Evolutionary conservation across 139 green algal genomes (phyloP), one percentile per base, ranked within the genome.

Genomic region (Pseudopediastrum boryanum): DNA sequence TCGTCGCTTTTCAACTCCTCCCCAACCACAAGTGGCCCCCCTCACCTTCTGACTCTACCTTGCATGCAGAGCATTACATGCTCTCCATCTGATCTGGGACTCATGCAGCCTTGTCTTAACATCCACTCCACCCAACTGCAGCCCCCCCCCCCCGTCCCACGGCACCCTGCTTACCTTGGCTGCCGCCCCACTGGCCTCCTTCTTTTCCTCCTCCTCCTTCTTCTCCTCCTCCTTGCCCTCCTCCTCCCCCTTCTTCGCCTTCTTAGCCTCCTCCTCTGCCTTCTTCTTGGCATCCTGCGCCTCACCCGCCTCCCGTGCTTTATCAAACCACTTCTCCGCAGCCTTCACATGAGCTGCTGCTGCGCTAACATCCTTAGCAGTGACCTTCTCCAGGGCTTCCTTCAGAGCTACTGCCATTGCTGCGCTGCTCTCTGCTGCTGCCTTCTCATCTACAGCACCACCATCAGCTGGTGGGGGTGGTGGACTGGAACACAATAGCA

Each of bases 181-280:
- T 51, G 38, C 66, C 65, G 68, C 68, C 38, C 82, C 71, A 59
- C 83, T 81, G 4, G 61, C 61, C 77, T 86, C 84, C 38, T 79
- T 69, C 46, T 83, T 64, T 59, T 79, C 31, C 76, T 86, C 83
- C 33, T 74, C 41, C 73, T 84, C 71, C 46, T 79, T 81, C 52
- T 85, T 73, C 39, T 79, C 61, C 64, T 89, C 71, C 69, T 74
- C 33, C 31, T 70, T 59, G n/a, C 33, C 38, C 44, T 86, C 64
- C 21, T 66, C 58, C 36, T 85, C 72, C 42, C 36, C 61, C 44
- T 80, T 79, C 23, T 77, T 63, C 41, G 80, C 76, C 79, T 83
- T 8, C 80, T 78, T 39, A 12, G 27, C 29, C 21, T 65, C 38
- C 19, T 43, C 5, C 61, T 70, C 12, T 29, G 35, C 65, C 65